Conservation (phyloP, 495 filamentous ascomycete species). For the Mytilinidion resinicola region DNA sequence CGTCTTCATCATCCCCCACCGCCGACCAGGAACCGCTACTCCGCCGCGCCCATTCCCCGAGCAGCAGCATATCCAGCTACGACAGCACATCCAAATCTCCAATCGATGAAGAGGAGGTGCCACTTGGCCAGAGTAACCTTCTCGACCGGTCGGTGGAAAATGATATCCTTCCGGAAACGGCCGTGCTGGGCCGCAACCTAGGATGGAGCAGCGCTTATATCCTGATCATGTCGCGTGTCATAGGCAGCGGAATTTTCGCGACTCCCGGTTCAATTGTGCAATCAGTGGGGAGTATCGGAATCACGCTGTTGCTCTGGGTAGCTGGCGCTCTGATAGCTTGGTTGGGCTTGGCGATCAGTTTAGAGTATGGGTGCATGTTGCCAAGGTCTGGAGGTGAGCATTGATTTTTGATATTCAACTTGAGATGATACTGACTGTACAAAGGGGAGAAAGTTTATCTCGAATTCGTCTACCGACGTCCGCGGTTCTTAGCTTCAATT, state of each 20-base stretch:
- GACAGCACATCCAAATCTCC: no score
- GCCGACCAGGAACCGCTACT: no score
- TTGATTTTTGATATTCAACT: no score
- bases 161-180: slow-evolving; percentile 59
- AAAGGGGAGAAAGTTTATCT: slow-evolving; percentile 61
- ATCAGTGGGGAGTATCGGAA: slow-evolving; percentile 60
- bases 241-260: slow-evolving; percentile 71
- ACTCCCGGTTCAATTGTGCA: slow-evolving; percentile 62
- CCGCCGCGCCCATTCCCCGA: no score
- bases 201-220: slow-evolving; percentile 66
- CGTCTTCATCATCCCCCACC: no score
- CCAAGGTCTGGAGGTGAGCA: slow-evolving; percentile 55
- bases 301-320: slow-evolving; percentile 59
- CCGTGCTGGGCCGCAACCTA: slow-evolving; percentile 56
- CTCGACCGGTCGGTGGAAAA: slow-evolving; percentile 41
- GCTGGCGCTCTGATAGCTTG: slow-evolving; percentile 54
- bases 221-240: slow-evolving; percentile 67
- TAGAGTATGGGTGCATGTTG: slow-evolving; percentile 70
- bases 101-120: no score
- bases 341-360: slow-evolving; percentile 53
- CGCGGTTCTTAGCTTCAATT: slow-evolving; percentile 64
- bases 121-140: no score
- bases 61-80: no score
- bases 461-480: slow-evolving; percentile 64
- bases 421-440: no score